Base-by-base conservation (phyloP, 2,329 filamentous ascomycete genomes). In the Didymella glomerata region DNA sequence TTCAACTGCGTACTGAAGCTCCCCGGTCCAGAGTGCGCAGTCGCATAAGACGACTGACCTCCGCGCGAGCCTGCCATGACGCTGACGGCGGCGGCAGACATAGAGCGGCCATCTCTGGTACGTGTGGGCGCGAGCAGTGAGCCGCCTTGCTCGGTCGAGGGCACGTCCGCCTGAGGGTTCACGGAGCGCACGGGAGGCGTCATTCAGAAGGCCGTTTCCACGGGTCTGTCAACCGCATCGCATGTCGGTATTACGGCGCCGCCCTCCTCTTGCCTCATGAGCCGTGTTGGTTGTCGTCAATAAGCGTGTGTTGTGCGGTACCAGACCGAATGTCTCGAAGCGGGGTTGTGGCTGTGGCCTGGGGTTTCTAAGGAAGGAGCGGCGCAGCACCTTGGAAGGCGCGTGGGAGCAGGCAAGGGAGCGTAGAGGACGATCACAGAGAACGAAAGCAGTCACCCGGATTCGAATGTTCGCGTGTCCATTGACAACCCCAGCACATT, bases 1-100 rank as follows among this genome's bases (percentile, higher is more conserved):
- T 90, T 91, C 69, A 97, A 79, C 60, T 97, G 93, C 32, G 93
- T 89, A 70, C 89, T 96, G 82, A 97, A 97, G 81, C 92, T 97
- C 42, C 93, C 93, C 3, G 86, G 86, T 14, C 74, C 74, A 1
- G 86, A 88, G 54, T 87, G 84, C 34, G 88, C 87, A 14, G 90
- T 86, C 61, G 88, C 89, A 71, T 93, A 84, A 47, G 74, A 76
- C 48, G 90, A 92, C 63, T 87, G 84, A 10, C 57, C 62, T 52
- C 85, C 86, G 52, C 90, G 86, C 18, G 88, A 85, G 48, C 84
- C 86, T 55, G 86, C 88, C 68, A 87, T 83, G 71, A 82, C 82
- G 60, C 82, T 81, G 41, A 77, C 79, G 27, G 71, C 68, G 41
- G 73, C 66, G 54, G 82, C 80, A 41, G 86, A 86, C 46, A 83